Percentiles rank a stretch among this genome's conserved stretches.
phyloP scores from a whole-genome alignment of 257 asterid species.

The Striga asiatica region DNA sequence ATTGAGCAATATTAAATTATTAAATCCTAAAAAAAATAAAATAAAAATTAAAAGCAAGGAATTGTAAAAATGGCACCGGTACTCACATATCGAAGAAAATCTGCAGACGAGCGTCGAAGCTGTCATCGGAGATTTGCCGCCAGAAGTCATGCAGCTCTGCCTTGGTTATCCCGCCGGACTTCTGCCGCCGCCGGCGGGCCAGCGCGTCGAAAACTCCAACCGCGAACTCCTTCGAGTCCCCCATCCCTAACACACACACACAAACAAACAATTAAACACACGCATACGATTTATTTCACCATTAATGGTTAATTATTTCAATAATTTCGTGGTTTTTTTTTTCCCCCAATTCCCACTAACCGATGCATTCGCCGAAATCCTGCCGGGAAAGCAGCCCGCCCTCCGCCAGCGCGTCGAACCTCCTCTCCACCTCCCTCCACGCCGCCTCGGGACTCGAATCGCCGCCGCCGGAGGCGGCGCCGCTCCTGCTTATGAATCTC shows the following conservation, averaged over 20 bases:
- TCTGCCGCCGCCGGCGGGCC: constrained; percentile 65
- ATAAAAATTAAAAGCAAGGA: background rate
- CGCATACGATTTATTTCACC: background rate
- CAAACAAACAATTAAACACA: background rate
- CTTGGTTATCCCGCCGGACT: constrained; percentile 43
- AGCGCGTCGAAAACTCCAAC: constrained; percentile 73
- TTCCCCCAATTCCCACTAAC: no score
- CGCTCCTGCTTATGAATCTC: constrained; percentile 66
- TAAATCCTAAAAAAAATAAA: background rate
- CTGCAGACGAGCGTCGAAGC: constrained; percentile 90
- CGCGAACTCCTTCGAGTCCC: constrained; percentile 84
- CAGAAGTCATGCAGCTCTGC: constrained; percentile 78
- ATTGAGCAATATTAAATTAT: no score
- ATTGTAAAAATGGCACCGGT: background rate
- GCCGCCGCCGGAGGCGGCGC: constrained; percentile 25
- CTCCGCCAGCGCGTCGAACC: constrained; percentile 45
- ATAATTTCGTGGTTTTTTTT: background rate
- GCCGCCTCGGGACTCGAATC: constrained; percentile 34
- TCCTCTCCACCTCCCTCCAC: constrained; percentile 67
- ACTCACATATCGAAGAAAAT: constrained; percentile 89
- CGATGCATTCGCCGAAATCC: constrained; percentile 89
- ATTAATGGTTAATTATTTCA: background rate
- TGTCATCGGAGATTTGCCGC: constrained; percentile 75
- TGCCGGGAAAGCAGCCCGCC: constrained; percentile 66
- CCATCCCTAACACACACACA: constrained; percentile 44